phyloP scores from a whole-genome alignment of 306 rosid species.

The Castanopsis chinensis region DNA sequence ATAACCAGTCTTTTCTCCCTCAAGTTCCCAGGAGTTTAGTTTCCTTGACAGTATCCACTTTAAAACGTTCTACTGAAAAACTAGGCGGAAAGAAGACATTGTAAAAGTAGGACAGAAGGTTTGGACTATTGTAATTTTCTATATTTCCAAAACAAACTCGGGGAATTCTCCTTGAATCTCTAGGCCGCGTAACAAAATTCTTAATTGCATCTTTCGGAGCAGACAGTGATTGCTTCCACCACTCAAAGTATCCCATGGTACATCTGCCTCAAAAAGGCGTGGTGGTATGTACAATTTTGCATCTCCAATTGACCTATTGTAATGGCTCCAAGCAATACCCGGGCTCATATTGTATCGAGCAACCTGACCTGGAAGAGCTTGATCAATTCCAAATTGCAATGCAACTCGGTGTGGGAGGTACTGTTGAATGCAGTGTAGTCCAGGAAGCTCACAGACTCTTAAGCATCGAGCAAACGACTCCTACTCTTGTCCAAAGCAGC shows the following conservation, averaged over 20 bases:
- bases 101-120: no score
- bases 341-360: not conserved
- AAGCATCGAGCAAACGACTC: conserved; percentile 36
- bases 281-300: conserved; percentile 17
- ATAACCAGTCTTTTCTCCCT: no score
- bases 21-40: no score
- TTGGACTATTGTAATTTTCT: no score
- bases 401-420: conserved; percentile 55
- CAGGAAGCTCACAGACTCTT: conserved; percentile 34
- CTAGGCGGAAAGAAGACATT: no score
- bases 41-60: no score
- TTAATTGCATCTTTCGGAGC: not conserved
- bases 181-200: not conserved
- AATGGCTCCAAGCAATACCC: not conserved
- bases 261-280: conserved; percentile 10
- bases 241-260: conserved; percentile 17
- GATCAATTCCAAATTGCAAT: conserved; percentile 67
- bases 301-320: not conserved
- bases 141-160: no score
- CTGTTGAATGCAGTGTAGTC: conserved; percentile 24
- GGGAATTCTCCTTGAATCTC: not conserved
- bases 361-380: conserved; percentile 42
- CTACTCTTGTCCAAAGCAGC: conserved; percentile 13
- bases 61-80: no score
- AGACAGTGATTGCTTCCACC: not conserved